Conservation (phyloP, 495 filamentous ascomycete genomes). For the Aspergillus mulundensis region DNA sequence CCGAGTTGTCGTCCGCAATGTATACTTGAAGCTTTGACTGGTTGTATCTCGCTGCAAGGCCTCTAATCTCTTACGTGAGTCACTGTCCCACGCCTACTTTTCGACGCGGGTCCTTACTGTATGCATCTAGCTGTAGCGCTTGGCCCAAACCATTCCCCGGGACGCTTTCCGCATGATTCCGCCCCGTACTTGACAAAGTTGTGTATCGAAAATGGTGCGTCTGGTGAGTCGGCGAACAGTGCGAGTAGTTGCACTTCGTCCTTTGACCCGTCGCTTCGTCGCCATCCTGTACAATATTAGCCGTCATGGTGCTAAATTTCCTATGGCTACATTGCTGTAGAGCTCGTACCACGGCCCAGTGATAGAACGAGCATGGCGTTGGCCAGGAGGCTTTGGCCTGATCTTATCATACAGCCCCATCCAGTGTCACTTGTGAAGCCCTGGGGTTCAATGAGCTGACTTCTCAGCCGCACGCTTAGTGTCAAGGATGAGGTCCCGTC, state of each 20-base stretch:
- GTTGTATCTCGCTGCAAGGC: slow-evolving; percentile 59
- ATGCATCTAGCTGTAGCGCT: slow-evolving; percentile 95
- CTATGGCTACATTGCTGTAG: background rate
- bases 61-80: slow-evolving; percentile 48
- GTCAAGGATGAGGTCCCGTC: slow-evolving; percentile 70
- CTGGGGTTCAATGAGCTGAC: slow-evolving; percentile 68
- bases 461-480: slow-evolving; percentile 79
- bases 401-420: slow-evolving; percentile 99
- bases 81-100: background rate
- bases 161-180: slow-evolving; percentile 83
- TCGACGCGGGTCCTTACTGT: slow-evolving; percentile 55
- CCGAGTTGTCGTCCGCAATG: slow-evolving; percentile 80
- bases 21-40: slow-evolving; percentile 69
- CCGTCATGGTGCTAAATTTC: background rate
- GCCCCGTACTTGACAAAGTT: slow-evolving; percentile 89
- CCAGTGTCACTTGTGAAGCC: slow-evolving; percentile 93
- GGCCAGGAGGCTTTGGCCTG: slow-evolving; percentile 87
- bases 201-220: slow-evolving; percentile 91
- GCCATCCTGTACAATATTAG: slow-evolving; percentile 65
- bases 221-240: slow-evolving; percentile 82
- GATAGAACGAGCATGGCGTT: slow-evolving; percentile 70
- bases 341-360: slow-evolving; percentile 69
- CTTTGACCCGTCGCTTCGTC: slow-evolving; percentile 50
- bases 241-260: slow-evolving; percentile 73
- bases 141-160: slow-evolving; percentile 99